Evolutionary conservation across 352 stramenopile species (phyloP).

Genomic region (Phytophthora citrophthora): DNA sequence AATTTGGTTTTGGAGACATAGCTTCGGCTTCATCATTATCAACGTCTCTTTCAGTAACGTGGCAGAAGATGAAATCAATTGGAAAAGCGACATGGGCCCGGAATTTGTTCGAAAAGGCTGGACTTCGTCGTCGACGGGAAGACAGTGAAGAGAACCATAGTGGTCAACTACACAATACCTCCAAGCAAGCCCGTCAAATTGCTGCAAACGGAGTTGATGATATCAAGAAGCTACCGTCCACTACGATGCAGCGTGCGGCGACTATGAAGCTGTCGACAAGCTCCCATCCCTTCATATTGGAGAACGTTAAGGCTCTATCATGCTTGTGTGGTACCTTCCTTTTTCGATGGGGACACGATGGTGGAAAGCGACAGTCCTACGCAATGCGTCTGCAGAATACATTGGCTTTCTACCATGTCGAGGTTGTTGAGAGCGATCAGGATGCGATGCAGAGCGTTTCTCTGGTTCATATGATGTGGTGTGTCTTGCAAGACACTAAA

Average conservation of each 20-base stretch:
- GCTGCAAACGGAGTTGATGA: constrained; percentile 29
- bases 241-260: constrained; percentile 9
- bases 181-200: constrained; percentile 43
- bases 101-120: constrained; percentile 62
- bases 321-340: constrained; percentile 60
- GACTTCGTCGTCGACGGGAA: constrained; percentile 40
- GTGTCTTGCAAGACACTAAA: constrained; percentile 60
- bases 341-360: constrained; percentile 58
- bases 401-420: constrained; percentile 58
- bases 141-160: constrained; percentile 1
- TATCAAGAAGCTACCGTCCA: not conserved
- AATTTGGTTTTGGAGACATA: constrained; percentile 83
- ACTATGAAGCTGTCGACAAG: constrained; percentile 22
- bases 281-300: constrained; percentile 48
- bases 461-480: constrained; percentile 66
- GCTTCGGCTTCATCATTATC: constrained; percentile 54
- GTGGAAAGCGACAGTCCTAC: constrained; percentile 43
- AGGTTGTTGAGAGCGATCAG: constrained; percentile 17
- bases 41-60: constrained; percentile 59
- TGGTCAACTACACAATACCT: constrained; percentile 45
- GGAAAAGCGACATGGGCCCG: constrained; percentile 61
- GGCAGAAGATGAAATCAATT: constrained; percentile 63
- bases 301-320: constrained; percentile 53
- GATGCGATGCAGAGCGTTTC: constrained; percentile 25
- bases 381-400: constrained; percentile 67